Evolutionary conservation across 768 basidiomycete genomes (phyloP), one percentile per base, ranked within the genome.

Genomic region (Boletus huronensis): DNA sequence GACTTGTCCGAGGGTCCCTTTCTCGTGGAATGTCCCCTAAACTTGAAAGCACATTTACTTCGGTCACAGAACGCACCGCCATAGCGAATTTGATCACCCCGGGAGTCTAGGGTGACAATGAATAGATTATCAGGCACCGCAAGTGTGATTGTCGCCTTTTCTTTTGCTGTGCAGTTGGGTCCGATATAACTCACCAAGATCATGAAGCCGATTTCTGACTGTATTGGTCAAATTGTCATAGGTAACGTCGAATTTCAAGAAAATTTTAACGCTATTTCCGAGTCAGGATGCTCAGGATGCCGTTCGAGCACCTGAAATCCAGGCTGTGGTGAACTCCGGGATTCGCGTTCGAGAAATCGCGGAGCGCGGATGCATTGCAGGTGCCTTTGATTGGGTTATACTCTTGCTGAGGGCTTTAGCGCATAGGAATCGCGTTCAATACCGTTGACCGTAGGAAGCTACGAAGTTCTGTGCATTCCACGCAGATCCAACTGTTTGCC

Each of bases 121-220:
- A 31, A 23, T 40, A 7, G 6, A n/a, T 21, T 25, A 3, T 28
- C 13, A 21, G 17, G 16, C 5, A 5, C 35, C 16, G 16, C 28
- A 13, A 2, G 5, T 29, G 3, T 17, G 14, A 17, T 17, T 2
- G 21, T 54, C n/a, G 10, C 2, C 4, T 43, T 35, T 38, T 58
- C 32, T 58, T 58, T 38, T 58, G 34, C 50, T 58, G 49, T 53
- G 7, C 7, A 32, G 29, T 16, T n/a, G 8, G 6, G 0, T n/a
- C 9, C 21, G 6, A 26, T 21, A 17, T 23, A 6, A 36, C 29
- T 19, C 31, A 34, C 29, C 26, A 25, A 26, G 13, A n/a, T 29
- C 14, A 23, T 2, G 17, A 13, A 8, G 6, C 29, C 5, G 16
- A n/a, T 53, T 34, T 13, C 13, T 53, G 3, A 17, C 25, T 13